Evolutionary conservation across 164 flowering plant species (phyloP).

Genomic region (Amborella trichopoda): DNA sequence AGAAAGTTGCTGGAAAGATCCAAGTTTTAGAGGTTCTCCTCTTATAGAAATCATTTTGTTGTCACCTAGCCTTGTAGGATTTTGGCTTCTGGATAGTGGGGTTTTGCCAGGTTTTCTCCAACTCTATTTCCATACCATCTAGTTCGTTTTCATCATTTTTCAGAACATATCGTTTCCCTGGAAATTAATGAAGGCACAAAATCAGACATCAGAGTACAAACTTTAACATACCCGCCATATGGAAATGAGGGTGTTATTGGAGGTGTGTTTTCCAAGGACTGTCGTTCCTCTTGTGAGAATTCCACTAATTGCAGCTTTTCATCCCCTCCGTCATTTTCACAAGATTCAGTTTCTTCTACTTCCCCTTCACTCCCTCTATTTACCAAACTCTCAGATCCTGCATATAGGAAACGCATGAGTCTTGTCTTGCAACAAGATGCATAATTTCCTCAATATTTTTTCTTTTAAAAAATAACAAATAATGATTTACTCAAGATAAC

Average conservation of each 20-base stretch:
- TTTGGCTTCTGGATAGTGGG: no score
- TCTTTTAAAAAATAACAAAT: background rate
- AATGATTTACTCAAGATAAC: background rate
- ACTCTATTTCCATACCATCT: background rate
- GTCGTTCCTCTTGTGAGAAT: conserved; percentile 30
- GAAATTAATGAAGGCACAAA: background rate
- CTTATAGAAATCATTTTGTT: no score
- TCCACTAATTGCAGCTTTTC: conserved; percentile 19
- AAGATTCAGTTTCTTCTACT: conserved; percentile 38
- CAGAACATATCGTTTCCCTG: background rate
- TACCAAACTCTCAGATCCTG: conserved; percentile 26
- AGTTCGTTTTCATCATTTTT: background rate
- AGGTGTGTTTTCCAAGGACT: conserved; percentile 28
- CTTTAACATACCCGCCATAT: background rate
- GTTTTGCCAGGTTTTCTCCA: background rate
- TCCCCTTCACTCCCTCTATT: conserved; percentile 34
- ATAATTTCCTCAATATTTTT: background rate
- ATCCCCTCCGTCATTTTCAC: conserved; percentile 25
- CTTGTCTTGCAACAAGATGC: background rate
- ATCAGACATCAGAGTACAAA: background rate
- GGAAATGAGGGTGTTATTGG: conserved; percentile 27
- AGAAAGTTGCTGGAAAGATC: no score
- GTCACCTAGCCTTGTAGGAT: no score
- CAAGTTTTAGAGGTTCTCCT: no score
- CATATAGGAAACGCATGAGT: background rate